These are phyloP conservation scores for Phyllosticta capitalensis DNA, from an alignment of 2,329 filamentous ascomycete genomes.

Conservation along the genomic window DNA sequence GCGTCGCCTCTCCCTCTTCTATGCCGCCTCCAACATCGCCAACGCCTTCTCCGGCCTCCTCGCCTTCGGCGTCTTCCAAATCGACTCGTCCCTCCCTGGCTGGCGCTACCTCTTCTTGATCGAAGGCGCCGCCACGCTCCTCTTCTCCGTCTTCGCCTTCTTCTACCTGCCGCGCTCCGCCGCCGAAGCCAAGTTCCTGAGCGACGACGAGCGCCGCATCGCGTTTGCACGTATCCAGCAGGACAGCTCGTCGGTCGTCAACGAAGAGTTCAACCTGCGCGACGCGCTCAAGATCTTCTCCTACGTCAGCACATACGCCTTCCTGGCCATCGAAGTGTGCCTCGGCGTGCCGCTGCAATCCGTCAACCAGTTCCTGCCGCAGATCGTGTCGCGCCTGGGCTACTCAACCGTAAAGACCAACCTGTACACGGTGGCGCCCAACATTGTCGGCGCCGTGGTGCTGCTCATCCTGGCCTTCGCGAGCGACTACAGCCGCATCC, in stretches of 20 bases:
- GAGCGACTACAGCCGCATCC: constrained; percentile 55
- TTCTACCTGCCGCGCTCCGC: constrained; percentile 60
- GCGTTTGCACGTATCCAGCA: constrained; percentile 66
- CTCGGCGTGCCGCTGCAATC: constrained; percentile 50
- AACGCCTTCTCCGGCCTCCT: constrained; percentile 55
- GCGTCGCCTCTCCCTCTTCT: constrained; percentile 62
- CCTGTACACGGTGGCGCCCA: constrained; percentile 72
- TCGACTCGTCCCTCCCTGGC: constrained; percentile 42
- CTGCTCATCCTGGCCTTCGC: constrained; percentile 62
- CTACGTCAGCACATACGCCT: constrained; percentile 44
- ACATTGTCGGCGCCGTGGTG: constrained; percentile 63
- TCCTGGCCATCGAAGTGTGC: constrained; percentile 49
- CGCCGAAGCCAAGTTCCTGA: constrained; percentile 56
- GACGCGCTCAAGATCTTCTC: constrained; percentile 46
- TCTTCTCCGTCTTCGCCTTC: constrained; percentile 54
- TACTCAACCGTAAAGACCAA: constrained; percentile 58
- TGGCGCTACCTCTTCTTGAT: constrained; percentile 61
- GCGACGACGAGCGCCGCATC: constrained; percentile 54
- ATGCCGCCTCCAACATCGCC: constrained; percentile 66
- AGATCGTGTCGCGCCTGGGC: constrained; percentile 45
- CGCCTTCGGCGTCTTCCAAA: constrained; percentile 50
- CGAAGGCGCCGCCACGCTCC: constrained; percentile 48
- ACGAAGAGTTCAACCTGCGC: constrained; percentile 45
- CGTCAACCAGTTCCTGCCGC: constrained; percentile 48
- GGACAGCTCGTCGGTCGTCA: constrained; percentile 58